These are phyloP conservation scores for Dioszegia hungarica DNA, from an alignment of 768 basidiomycete genomes.

Conservation along the genomic window DNA sequence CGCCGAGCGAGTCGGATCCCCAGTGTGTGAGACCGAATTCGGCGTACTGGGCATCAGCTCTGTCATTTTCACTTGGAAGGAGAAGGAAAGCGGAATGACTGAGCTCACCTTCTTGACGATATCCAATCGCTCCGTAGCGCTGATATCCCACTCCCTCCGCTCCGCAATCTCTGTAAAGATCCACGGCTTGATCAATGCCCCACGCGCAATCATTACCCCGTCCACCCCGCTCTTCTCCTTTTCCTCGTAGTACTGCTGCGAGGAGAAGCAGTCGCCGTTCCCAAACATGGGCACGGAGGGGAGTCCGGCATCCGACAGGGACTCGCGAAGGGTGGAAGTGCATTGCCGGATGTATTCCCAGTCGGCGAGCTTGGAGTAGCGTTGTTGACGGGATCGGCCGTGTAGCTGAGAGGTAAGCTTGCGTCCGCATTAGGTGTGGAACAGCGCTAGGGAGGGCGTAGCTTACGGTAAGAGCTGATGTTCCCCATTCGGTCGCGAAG, in stretches of 20 bases:
- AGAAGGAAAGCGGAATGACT: too few relatives aligned
- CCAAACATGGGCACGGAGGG: constrained; percentile 90
- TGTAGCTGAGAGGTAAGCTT: constrained; percentile 68
- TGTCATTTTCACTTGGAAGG: too few relatives aligned
- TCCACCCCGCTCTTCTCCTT: constrained; percentile 74
- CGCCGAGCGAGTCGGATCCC: constrained; percentile 57
- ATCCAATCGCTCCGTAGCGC: constrained; percentile 74
- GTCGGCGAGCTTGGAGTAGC: constrained; percentile 86
- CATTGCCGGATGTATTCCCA: constrained; percentile 91
- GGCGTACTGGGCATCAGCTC: constrained; percentile 59
- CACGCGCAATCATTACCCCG: constrained; percentile 90
- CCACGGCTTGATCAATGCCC: constrained; percentile 79
- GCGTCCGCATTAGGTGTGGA: constrained; percentile 36
- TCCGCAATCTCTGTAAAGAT: constrained; percentile 95
- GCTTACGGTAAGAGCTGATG: constrained; percentile 57
- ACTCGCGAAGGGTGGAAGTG: constrained; percentile 66
- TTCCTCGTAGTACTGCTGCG: constrained; percentile 49
- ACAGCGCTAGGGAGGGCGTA: too few relatives aligned
- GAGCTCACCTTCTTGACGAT: constrained; percentile 68
- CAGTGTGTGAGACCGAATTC: constrained; percentile 75
- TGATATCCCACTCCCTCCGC: constrained; percentile 86
- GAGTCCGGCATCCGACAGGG: constrained; percentile 50
- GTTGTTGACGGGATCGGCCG: constrained; percentile 87
- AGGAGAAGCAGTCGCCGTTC: constrained; percentile 90
- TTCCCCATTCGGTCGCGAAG: constrained; percentile 58